phyloP scores from a whole-genome alignment of 1,284 basidiomycete species.

The Ganoderma meredithae region DNA sequence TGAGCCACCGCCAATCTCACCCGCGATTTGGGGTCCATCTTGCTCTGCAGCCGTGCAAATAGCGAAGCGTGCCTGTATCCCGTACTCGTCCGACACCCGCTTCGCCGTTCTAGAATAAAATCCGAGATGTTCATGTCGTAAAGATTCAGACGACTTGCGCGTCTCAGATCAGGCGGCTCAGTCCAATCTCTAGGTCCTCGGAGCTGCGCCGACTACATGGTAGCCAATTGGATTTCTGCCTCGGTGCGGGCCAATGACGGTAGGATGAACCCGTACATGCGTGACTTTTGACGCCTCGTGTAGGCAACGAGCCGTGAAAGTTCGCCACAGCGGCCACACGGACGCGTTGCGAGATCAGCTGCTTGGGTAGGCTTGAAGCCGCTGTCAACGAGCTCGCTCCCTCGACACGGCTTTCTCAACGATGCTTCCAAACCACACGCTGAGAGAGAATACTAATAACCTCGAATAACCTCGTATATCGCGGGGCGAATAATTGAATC shows the following conservation, averaged over 20 bases:
- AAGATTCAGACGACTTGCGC: not conserved
- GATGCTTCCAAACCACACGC: not conserved
- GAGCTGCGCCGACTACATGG: not conserved
- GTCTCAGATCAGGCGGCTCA: not conserved
- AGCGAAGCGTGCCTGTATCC: not conserved
- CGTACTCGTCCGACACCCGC: not conserved
- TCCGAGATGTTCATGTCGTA: not conserved
- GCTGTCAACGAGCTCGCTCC: not conserved
- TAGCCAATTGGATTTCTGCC: not conserved
- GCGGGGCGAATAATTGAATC: not conserved
- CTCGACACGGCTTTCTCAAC: not conserved
- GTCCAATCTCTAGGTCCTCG: not conserved
- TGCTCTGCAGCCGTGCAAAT: not conserved
- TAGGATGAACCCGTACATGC: not conserved
- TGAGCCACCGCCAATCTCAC: not conserved
- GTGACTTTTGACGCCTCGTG: not conserved
- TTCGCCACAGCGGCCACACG: not conserved
- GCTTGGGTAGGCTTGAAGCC: not conserved
- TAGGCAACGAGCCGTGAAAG: not conserved
- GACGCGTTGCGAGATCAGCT: not conserved
- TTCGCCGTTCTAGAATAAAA: not conserved
- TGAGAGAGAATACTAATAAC: not conserved
- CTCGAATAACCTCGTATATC: not conserved
- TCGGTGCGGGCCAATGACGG: not conserved
- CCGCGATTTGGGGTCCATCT: not conserved